Evolutionary conservation across 768 basidiomycete genomes (phyloP).

Genomic region (Cystobasidium tubakii): DNA sequence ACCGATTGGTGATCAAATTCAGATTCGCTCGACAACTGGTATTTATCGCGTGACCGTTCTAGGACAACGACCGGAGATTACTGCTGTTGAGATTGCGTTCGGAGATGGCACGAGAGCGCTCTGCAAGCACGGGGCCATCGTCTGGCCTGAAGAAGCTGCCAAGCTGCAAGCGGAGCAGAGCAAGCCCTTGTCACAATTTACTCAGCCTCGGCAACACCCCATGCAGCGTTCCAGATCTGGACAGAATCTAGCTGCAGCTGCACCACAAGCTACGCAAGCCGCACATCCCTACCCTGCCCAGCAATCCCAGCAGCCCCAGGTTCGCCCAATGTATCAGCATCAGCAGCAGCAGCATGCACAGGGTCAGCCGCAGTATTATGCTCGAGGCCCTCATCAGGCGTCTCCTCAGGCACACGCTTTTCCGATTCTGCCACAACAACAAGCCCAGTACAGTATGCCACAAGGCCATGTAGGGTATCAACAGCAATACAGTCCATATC

Average conservation of each 20-base stretch:
- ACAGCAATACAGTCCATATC: background rate
- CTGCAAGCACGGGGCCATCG: constrained; percentile 36
- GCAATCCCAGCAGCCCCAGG: background rate
- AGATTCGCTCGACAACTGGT: constrained; percentile 74
- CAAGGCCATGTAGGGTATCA: background rate
- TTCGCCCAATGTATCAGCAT: background rate
- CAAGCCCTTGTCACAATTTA: background rate
- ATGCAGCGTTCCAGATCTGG: constrained; percentile 1
- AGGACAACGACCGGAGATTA: constrained; percentile 61
- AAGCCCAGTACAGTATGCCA: background rate
- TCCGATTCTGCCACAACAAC: background rate
- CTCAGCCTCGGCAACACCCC: background rate
- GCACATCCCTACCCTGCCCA: background rate
- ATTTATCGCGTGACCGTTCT: constrained; percentile 78
- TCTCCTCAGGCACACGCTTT: background rate
- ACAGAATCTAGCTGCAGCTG: background rate
- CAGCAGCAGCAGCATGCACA: background rate
- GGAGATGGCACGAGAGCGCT: constrained; percentile 40
- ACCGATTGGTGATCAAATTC: constrained; percentile 67
- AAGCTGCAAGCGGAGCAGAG: background rate
- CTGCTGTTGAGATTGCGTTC: constrained; percentile 75
- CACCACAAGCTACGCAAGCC: background rate
- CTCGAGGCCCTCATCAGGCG: background rate
- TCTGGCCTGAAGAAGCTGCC: constrained; percentile 23
- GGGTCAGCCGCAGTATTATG: background rate